Base-by-base conservation (phyloP, 2,329 filamentous ascomycete genomes). In the Penicillium sp. region DNA sequence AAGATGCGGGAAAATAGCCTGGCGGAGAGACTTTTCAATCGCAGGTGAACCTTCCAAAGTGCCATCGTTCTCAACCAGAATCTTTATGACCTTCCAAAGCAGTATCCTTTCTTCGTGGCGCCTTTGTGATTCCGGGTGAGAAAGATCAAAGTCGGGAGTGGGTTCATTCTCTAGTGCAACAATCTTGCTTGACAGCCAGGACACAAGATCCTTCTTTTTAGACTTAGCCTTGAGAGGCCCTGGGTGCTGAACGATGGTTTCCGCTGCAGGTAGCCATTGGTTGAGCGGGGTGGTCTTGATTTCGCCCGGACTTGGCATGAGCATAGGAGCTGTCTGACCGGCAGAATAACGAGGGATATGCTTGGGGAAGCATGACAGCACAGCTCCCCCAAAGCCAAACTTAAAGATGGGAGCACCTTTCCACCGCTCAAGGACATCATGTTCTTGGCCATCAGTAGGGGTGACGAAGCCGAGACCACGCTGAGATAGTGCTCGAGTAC, bases 151-250 rank as follows among this genome's bases (percentile, higher is more conserved):
- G 73, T 79, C 63, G 9, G 79, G 72, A 4, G 46, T 72, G 59
- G 31, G 73, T 68, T 46, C 69, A 41, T 79, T 82, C 67, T 95
- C 89, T 33, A 96, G 74, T 0, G 76, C 76, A 34, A 89, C 86
- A 51, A 97, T 93, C 47, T 87, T 90, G 53, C 81, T 77, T 4
- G 80, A 82, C 42, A 99, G 78, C 94, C 95, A 99, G 2, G 84
- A 73, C 41, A 92, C 63, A 0, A 90, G 83, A 49, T 99, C 93
- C 76, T 97, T 99, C 79, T 99, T 99, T 79, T 96, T 97, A 1
- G 86, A 85, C 68, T 96, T 97, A 38, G 85, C 82, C 70, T 88
- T 91, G 26, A 99, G 76, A 3, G 95, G 94, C 0, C 94, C 94
- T 0, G 94, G 94, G 65, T 97, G 97, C 61, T 86, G 90, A 16